Evolutionary conservation across 2,329 filamentous ascomycete genomes (phyloP).

Genomic region (Endothia cerciana): DNA sequence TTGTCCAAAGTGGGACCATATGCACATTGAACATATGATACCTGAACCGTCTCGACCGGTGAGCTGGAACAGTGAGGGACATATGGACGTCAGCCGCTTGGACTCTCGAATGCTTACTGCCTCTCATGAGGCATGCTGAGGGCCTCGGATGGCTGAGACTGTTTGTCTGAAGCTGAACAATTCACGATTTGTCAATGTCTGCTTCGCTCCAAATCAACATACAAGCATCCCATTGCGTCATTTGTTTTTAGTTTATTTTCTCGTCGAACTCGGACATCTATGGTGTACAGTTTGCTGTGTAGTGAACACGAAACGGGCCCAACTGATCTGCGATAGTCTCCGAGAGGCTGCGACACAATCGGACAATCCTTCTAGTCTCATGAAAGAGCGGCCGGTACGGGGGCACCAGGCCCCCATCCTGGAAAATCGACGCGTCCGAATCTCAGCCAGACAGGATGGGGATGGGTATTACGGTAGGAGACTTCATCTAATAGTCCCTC

Average conservation of each 20-base stretch:
- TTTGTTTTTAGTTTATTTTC: background rate
- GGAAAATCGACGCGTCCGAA: background rate
- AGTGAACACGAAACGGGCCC: background rate
- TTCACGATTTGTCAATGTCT: background rate
- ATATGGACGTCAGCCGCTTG: no score
- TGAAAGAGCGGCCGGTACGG: background rate
- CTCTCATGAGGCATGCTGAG: no score
- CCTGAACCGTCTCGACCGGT: no score
- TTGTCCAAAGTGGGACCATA: no score
- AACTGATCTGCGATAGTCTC: background rate
- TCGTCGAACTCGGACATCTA: background rate
- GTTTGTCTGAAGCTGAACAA: no score
- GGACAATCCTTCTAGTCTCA: background rate
- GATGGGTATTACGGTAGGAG: background rate
- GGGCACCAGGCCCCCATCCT: constrained; percentile 1
- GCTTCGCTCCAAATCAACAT: background rate
- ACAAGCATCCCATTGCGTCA: background rate
- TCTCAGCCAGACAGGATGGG: background rate
- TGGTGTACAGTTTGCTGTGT: background rate
- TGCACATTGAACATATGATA: no score
- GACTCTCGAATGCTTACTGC: no score
- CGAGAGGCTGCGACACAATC: background rate
- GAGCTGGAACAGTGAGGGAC: no score
- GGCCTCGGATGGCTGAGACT: no score
- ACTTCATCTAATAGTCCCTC: background rate